phyloP scores from a whole-genome alignment of 2,329 filamentous ascomycete species.

The Fusarium camptoceras region DNA sequence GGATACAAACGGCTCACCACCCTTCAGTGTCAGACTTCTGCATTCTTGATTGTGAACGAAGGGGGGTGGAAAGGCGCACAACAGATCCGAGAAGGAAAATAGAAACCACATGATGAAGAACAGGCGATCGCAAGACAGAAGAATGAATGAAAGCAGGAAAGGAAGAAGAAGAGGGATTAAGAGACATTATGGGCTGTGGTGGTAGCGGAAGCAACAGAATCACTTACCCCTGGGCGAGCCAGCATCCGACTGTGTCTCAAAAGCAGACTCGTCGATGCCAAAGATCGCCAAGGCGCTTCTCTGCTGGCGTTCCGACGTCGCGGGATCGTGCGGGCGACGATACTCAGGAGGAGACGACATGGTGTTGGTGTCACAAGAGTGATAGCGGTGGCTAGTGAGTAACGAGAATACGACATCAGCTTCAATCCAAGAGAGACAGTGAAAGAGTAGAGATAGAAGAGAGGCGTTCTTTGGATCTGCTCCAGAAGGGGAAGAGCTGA shows the following conservation, averaged over 20 bases:
- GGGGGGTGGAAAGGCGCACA: not conserved
- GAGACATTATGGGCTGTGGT: not conserved
- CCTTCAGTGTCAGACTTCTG: not conserved
- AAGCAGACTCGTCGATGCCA: not conserved
- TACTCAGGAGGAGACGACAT: slow-evolving; percentile 29
- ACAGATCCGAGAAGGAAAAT: not conserved
- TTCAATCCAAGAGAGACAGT: not conserved
- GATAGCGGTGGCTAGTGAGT: not conserved
- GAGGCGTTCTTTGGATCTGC: not conserved
- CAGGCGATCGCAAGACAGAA: not conserved
- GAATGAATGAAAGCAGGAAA: not conserved
- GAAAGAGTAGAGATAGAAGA: not conserved
- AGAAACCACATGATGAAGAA: not conserved
- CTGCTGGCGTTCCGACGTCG: not conserved
- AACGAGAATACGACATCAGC: not conserved
- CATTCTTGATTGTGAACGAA: not conserved
- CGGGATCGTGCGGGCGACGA: slow-evolving; percentile 9
- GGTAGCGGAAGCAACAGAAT: not conserved
- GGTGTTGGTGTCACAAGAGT: not conserved
- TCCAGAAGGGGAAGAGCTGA: not conserved
- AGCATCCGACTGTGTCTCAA: slow-evolving; percentile 9
- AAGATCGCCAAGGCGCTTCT: slow-evolving; percentile 24
- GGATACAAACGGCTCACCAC: not conserved
- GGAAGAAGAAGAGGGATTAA: not conserved
- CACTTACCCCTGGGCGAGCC: slow-evolving; percentile 16